Conservation (phyloP, 1,284 basidiomycete genomes). For the Golubevia sp. region DNA sequence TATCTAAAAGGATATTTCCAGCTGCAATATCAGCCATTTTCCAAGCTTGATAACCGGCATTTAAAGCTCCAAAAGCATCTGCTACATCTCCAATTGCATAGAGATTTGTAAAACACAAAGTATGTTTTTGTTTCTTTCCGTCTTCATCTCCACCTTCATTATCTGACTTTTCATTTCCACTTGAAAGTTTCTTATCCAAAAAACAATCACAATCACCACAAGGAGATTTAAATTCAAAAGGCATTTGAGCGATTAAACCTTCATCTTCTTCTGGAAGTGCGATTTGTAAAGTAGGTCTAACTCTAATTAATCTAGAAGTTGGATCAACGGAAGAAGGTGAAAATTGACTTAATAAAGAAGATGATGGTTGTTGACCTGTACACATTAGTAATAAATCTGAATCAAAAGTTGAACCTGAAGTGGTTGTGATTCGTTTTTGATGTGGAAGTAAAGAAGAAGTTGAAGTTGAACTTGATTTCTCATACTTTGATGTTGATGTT, state of each 20-base stretch:
- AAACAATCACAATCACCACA: slow-evolving; percentile 61
- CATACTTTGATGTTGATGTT: slow-evolving; percentile 2
- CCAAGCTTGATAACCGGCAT: slow-evolving; percentile 60
- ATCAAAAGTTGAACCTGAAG: slow-evolving; percentile 43
- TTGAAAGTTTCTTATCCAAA: slow-evolving; percentile 40
- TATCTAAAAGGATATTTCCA: slow-evolving; percentile 49
- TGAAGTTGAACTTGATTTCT: slow-evolving; percentile 15
- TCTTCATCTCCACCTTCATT: slow-evolving; percentile 7
- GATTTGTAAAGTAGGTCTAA: slow-evolving; percentile 49
- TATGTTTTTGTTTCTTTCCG: slow-evolving; percentile 2
- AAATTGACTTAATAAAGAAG: slow-evolving; percentile 47
- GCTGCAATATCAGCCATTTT: slow-evolving; percentile 56
- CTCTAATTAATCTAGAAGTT: slow-evolving; percentile 36
- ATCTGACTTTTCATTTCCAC: slow-evolving; percentile 13
- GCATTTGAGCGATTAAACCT: slow-evolving; percentile 29
- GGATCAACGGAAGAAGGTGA: slow-evolving; percentile 48
- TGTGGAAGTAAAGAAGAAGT: slow-evolving; percentile 16
- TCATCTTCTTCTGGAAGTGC: slow-evolving; percentile 31
- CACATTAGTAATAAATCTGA: slow-evolving; percentile 55
- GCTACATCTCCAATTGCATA: slow-evolving; percentile 58
- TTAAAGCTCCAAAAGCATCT: slow-evolving; percentile 57
- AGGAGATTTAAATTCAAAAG: slow-evolving; percentile 39
- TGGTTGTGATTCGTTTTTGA: slow-evolving; percentile 48
- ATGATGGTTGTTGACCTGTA: slow-evolving; percentile 58
- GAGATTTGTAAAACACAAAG: slow-evolving; percentile 31